These are phyloP conservation scores for Escallonia rubra DNA, from an alignment of 129 eudicot genomes.

Conservation along the genomic window DNA sequence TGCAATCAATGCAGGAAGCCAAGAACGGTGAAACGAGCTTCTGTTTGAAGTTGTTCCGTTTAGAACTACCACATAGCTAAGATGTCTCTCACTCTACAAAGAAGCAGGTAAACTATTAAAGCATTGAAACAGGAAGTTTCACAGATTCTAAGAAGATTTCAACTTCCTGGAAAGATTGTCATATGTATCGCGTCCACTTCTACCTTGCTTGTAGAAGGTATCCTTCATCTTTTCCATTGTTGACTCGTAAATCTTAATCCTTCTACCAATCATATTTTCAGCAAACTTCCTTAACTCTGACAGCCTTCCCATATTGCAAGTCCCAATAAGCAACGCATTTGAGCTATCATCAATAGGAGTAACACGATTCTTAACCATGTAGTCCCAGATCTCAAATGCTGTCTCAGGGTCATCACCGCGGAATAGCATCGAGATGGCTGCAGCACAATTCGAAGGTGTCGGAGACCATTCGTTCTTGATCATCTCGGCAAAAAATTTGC, in stretches of 20 bases:
- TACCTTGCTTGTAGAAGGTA: constrained; percentile 47
- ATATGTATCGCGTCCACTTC: constrained; percentile 37
- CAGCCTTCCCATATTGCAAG: constrained; percentile 52
- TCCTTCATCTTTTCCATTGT: constrained; percentile 68
- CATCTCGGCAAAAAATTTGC: constrained; percentile 78
- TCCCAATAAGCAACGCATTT: constrained; percentile 73
- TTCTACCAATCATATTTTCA: constrained; percentile 48
- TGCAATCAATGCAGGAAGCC: neutral
- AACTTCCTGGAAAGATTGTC: constrained; percentile 62
- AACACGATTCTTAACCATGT: constrained; percentile 45
- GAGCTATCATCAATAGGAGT: constrained; percentile 65
- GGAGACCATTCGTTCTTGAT: constrained; percentile 79
- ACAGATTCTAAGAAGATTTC: constrained; percentile 37
- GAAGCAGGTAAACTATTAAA: neutral
- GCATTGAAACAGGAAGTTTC: neutral
- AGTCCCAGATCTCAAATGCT: constrained; percentile 72
- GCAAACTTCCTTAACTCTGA: constrained; percentile 61
- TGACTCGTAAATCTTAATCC: constrained; percentile 47
- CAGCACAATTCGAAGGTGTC: constrained; percentile 54
- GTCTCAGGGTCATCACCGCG: constrained; percentile 85
- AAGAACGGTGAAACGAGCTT: constrained; percentile 5
- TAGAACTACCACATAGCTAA: neutral
- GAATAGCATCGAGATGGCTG: constrained; percentile 63
- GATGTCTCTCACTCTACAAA: constrained; percentile 1
- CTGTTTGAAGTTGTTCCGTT: neutral